These are phyloP conservation scores for Gnomoniopsis sp. DNA, from an alignment of 2,329 filamentous ascomycete genomes.

Conservation along the genomic window DNA sequence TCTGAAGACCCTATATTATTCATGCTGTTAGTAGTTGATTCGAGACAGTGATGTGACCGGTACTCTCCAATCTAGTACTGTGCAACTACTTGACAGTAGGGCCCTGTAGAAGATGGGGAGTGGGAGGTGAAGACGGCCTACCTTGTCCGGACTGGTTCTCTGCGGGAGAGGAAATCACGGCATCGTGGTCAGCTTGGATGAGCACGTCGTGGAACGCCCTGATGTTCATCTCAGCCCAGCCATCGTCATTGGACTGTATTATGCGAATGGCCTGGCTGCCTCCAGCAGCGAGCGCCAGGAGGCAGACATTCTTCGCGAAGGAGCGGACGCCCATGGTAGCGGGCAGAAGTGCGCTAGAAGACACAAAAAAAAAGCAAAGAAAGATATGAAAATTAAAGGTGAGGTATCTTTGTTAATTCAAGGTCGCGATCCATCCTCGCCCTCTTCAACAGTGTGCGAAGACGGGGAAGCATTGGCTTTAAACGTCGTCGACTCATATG, in stretches of 20 bases:
- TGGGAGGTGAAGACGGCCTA: slow-evolving; percentile 29
- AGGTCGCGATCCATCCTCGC: background rate
- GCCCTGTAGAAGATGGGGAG: too few species aligned
- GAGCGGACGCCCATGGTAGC: slow-evolving; percentile 11
- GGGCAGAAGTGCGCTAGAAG: background rate
- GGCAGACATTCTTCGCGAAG: slow-evolving; percentile 5
- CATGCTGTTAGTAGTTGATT: background rate
- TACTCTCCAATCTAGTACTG: background rate
- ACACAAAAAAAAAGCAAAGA: background rate
- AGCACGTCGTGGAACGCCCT: slow-evolving; percentile 59
- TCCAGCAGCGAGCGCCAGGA: slow-evolving; percentile 4
- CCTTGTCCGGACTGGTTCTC: slow-evolving; percentile 63
- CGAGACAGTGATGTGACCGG: background rate
- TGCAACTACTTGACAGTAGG: too few species aligned
- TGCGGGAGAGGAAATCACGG: slow-evolving; percentile 63
- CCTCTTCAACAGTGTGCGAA: too few species aligned
- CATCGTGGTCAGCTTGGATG: slow-evolving; percentile 52
- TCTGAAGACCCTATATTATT: slow-evolving; percentile 48
- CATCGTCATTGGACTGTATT: slow-evolving; percentile 68
- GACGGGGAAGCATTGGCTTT: too few species aligned
- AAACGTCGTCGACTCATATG: too few species aligned
- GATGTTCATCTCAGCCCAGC: slow-evolving; percentile 68
- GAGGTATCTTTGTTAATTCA: background rate
- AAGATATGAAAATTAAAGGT: background rate
- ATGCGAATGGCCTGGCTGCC: background rate